Conservation (phyloP, 805 yeast genomes). For the Maudiozyma barnettii region DNA sequence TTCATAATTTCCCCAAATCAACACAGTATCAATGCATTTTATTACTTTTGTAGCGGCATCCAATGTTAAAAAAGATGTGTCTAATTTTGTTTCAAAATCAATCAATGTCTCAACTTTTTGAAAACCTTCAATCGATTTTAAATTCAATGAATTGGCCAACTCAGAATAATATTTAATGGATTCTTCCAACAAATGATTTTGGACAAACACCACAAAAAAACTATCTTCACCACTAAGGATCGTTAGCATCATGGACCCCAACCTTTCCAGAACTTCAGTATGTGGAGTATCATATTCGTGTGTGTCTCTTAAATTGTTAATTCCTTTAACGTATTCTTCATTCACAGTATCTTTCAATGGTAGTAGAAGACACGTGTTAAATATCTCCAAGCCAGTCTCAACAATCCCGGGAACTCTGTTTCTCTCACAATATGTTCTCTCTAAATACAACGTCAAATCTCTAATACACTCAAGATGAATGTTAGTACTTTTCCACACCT, state of each 20-base stretch:
- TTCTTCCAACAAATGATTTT: conserved; percentile 47
- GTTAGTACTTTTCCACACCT: conserved; percentile 60
- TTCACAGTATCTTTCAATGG: conserved; percentile 44
- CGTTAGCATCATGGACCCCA: conserved; percentile 63
- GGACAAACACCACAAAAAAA: conserved; percentile 56
- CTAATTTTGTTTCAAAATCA: conserved; percentile 45
- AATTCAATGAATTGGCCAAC: conserved; percentile 36
- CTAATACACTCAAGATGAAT: conserved; percentile 67
- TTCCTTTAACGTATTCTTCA: conserved; percentile 28
- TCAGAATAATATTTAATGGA: conserved; percentile 47
- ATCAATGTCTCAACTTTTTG: conserved; percentile 43
- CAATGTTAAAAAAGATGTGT: conserved; percentile 12
- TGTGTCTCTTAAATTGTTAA: conserved; percentile 21
- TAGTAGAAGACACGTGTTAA: conserved; percentile 51
- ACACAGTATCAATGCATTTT: conserved; percentile 13
- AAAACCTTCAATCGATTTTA: conserved; percentile 48
- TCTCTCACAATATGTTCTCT: conserved; percentile 74
- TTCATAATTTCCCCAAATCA: conserved; percentile 16
- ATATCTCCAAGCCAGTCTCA: conserved; percentile 64
- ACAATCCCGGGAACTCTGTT: conserved; percentile 51
- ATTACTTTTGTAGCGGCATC: conserved; percentile 19
- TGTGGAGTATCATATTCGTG: neutral
- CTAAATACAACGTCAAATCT: conserved; percentile 79
- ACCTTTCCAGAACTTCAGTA: conserved; percentile 46
- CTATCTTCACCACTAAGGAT: conserved; percentile 51